These are phyloP conservation scores for Actinomortierella wolfii DNA, from an alignment of 371 early-diverging fungal species.

Conservation along the genomic window DNA sequence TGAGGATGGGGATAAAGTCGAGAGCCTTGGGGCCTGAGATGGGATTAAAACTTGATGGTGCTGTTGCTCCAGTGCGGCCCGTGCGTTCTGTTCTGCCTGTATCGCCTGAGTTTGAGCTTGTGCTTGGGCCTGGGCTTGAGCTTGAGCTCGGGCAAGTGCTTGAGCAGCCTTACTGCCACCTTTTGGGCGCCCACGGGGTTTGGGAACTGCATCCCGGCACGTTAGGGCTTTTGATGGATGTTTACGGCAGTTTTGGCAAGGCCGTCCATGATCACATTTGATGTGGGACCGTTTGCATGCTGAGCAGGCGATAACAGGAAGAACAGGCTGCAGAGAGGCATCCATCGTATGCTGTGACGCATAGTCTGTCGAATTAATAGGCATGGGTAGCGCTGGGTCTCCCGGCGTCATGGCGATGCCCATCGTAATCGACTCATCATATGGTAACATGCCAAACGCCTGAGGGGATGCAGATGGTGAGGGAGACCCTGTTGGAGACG, in stretches of 20 bases:
- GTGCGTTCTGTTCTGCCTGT: neutral
- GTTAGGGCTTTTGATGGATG: slow-evolving; percentile 37
- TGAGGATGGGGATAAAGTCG: too few relatives aligned
- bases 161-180: slow-evolving; percentile 47
- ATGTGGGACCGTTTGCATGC: slow-evolving; percentile 43
- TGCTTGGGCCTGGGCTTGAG: slow-evolving; percentile 17
- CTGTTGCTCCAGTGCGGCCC: slow-evolving; percentile 10
- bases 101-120: slow-evolving; percentile 8
- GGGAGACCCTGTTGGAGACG: slow-evolving; percentile 1
- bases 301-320: slow-evolving; percentile 34
- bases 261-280: slow-evolving; percentile 43
- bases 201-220: slow-evolving; percentile 42
- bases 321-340: neutral
- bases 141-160: slow-evolving; percentile 19
- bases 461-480: slow-evolving; percentile 13
- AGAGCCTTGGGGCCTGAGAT: too few relatives aligned
- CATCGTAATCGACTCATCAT: neutral
- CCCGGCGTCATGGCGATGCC: neutral
- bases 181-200: slow-evolving; percentile 45
- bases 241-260: slow-evolving; percentile 41
- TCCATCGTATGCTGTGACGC: slow-evolving; percentile 6
- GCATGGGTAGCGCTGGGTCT: slow-evolving; percentile 15
- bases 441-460: neutral
- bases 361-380: slow-evolving; percentile 17
- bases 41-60: neutral